Conservation (phyloP, 179 eudicot genomes). For the Silene noctiflora region DNA sequence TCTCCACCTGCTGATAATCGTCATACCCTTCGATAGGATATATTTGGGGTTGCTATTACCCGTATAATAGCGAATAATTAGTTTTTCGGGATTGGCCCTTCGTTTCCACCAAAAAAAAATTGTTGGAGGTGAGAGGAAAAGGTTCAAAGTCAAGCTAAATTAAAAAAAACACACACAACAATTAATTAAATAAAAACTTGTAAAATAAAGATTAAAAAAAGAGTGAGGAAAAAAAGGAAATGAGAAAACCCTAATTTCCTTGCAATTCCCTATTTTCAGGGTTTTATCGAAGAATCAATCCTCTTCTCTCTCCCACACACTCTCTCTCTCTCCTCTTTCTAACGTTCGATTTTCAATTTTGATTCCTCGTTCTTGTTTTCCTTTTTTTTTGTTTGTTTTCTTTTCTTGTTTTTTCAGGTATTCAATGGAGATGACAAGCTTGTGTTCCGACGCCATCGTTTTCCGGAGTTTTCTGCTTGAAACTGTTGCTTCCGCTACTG, state of each 20-base stretch:
- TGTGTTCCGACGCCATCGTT: constrained; percentile 35
- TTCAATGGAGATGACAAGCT: constrained; percentile 44
- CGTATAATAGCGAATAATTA: no score
- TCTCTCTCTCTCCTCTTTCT: constrained; percentile 6
- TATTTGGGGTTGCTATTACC: no score
- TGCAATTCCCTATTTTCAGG: constrained; percentile 25
- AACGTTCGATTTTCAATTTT: constrained; percentile 6
- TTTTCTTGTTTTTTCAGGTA: constrained; percentile 20
- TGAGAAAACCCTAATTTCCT: constrained; percentile 20
- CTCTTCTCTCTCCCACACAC: not conserved
- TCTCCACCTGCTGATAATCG: no score
- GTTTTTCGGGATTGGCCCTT: no score
- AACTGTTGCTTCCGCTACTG: constrained; percentile 39
- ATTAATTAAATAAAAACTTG: no score
- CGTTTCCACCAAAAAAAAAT: no score
- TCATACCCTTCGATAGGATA: no score
- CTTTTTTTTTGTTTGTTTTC: not conserved
- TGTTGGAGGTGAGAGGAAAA: no score
- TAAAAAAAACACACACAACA: no score
- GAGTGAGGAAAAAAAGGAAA: not conserved
- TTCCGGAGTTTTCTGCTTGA: constrained; percentile 33
- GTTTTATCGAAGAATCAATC: constrained; percentile 27
- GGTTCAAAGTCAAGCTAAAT: no score
- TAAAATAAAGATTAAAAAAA: no score
- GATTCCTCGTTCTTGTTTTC: not conserved